Percentiles rank a stretch among this genome's conserved stretches.
These are phyloP conservation scores for Triticum turgidum DNA, from an alignment of 176 grass and related monocot genomes.

Conservation along the genomic window DNA sequence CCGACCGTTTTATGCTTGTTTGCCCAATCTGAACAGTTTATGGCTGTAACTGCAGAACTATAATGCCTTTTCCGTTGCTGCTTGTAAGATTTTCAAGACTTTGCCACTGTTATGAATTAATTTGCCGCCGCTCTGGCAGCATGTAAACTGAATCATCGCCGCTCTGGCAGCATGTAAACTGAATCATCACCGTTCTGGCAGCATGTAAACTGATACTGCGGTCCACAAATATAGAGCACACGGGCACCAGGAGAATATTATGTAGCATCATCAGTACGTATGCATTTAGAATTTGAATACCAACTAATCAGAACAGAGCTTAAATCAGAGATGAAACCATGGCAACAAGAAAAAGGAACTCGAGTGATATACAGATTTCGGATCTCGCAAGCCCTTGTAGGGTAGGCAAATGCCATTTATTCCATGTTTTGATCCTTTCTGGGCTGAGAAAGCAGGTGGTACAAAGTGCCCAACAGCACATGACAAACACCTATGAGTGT, in stretches of 20 bases:
- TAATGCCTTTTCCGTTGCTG: background rate
- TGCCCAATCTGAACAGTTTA: background rate
- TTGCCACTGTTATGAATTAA: background rate
- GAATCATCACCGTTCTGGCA: background rate
- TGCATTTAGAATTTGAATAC: background rate
- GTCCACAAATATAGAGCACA: background rate
- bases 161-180: too few species aligned
- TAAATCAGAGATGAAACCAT: background rate
- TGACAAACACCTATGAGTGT: conserved; percentile 10
- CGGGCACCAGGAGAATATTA: background rate
- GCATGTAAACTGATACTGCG: background rate
- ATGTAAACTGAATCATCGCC: too few species aligned
- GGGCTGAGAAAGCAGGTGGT: background rate
- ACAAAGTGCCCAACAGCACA: conserved; percentile 7
- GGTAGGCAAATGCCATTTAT: conserved; percentile 42
- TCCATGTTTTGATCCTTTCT: conserved; percentile 11
- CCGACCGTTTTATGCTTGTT: too few species aligned
- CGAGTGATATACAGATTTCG: conserved; percentile 23
- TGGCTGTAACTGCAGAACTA: background rate
- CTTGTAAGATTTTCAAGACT: background rate
- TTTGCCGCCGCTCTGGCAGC: background rate
- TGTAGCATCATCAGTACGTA: background rate
- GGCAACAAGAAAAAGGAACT: conserved; percentile 1
- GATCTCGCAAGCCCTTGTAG: conserved; percentile 17
- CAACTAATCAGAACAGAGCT: background rate